phyloP scores from a whole-genome alignment of 768 basidiomycete species.

The Rhizopogon vinicolor region DNA sequence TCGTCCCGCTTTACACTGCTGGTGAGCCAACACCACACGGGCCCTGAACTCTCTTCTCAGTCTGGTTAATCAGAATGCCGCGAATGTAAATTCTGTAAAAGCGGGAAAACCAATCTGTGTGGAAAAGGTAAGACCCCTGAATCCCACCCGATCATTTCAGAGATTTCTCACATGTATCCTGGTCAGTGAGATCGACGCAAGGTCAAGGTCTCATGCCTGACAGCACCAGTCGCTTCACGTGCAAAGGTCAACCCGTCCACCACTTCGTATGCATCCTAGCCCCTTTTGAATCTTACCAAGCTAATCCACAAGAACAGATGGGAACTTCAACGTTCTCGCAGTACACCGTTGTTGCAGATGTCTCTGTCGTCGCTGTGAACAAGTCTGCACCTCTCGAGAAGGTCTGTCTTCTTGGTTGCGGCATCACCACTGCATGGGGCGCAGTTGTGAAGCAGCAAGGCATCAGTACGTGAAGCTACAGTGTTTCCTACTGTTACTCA shows the following conservation, averaged over 20 bases:
- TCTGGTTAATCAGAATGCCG: constrained; percentile 60
- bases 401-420: constrained; percentile 95
- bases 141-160: neutral
- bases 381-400: constrained; percentile 86
- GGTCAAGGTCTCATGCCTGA: constrained; percentile 96
- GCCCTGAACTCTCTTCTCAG: neutral
- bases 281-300: neutral
- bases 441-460: constrained; percentile 90
- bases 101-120: constrained; percentile 98
- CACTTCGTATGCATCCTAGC: constrained; percentile 71
- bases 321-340: constrained; percentile 99
- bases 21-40: constrained; percentile 39
- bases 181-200: constrained; percentile 82
- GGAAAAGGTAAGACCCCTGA: constrained; percentile 58
- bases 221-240: constrained; percentile 79
- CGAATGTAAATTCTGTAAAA: constrained; percentile 99
- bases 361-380: constrained; percentile 91
- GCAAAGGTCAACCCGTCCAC: constrained; percentile 79
- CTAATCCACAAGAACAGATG: constrained; percentile 58
- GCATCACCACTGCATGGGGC: constrained; percentile 99
- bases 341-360: constrained; percentile 97
- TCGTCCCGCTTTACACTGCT: constrained; percentile 94
- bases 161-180: neutral
- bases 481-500: neutral
- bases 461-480: constrained; percentile 48